These are phyloP conservation scores for Globisporangium yorkense DNA, from an alignment of 352 stramenopile genomes.

Conservation along the genomic window DNA sequence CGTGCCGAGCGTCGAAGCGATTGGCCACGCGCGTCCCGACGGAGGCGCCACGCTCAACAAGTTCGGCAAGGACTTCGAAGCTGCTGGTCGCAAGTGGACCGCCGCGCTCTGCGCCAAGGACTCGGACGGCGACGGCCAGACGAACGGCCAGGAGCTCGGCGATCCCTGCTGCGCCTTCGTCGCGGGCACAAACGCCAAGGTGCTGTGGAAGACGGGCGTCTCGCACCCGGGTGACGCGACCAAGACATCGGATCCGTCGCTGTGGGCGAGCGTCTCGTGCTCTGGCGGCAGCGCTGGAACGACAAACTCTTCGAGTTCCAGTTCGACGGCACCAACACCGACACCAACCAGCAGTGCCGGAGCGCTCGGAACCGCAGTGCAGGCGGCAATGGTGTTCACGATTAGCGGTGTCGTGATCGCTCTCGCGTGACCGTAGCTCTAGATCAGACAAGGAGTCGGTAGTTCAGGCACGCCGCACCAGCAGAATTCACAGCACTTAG, in stretches of 20 bases:
- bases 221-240: slow-evolving; percentile 21
- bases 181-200: neutral
- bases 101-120: slow-evolving; percentile 23
- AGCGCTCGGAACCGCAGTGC: no score
- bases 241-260: slow-evolving; percentile 16
- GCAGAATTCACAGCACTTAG: no score
- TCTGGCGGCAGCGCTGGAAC: neutral
- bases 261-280: slow-evolving; percentile 17
- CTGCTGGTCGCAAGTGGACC: slow-evolving; percentile 25
- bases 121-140: slow-evolving; percentile 38
- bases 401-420: no score
- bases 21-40: slow-evolving; percentile 23
- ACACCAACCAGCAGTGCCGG: no score
- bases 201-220: slow-evolving; percentile 17
- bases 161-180: slow-evolving; percentile 41
- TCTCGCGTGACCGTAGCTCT: no score
- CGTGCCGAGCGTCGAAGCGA: slow-evolving; percentile 4
- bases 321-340: no score
- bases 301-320: no score
- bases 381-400: no score
- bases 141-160: slow-evolving; percentile 54
- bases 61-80: slow-evolving; percentile 23
- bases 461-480: no score
- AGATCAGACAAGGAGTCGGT: no score
- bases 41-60: slow-evolving; percentile 17